Evolutionary conservation across 148 eudicot species (phyloP).

Genomic region (Nyssa sinensis): DNA sequence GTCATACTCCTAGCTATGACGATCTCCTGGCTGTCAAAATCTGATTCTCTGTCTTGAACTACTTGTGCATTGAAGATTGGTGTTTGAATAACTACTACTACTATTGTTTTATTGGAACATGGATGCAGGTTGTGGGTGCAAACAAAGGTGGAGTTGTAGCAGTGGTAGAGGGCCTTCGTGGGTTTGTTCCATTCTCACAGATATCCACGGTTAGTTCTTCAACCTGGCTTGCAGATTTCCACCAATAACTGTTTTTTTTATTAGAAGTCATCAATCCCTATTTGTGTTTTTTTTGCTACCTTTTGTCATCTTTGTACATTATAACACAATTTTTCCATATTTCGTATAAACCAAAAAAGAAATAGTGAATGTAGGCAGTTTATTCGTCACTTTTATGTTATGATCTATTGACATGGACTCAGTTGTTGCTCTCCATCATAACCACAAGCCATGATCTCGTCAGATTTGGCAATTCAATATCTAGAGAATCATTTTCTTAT

Average conservation of each 20-base stretch:
- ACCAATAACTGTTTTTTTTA: neutral
- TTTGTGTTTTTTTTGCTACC: neutral
- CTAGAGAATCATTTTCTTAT: neutral
- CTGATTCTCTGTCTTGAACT: neutral
- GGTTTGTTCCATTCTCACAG: slow-evolving; percentile 98
- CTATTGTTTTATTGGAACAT: slow-evolving; percentile 11
- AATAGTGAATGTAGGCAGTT: neutral
- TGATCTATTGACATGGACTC: neutral
- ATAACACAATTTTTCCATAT: neutral
- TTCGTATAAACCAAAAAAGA: neutral
- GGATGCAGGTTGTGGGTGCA: slow-evolving; percentile 74
- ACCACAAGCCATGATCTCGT: neutral
- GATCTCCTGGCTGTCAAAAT: neutral
- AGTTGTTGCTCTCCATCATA: neutral
- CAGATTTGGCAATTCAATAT: neutral
- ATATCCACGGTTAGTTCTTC: slow-evolving; percentile 63
- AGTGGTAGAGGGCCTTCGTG: slow-evolving; percentile 85
- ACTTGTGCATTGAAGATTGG: neutral
- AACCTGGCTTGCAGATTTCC: slow-evolving; percentile 4
- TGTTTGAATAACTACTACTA: neutral
- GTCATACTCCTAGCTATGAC: neutral
- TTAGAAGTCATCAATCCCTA: neutral
- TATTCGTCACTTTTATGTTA: neutral
- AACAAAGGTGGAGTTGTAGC: slow-evolving; percentile 97
- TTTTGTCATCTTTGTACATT: neutral